Base-by-base conservation (phyloP, 2,329 filamentous ascomycete genomes). In the Fusarium brachygibbosum region DNA sequence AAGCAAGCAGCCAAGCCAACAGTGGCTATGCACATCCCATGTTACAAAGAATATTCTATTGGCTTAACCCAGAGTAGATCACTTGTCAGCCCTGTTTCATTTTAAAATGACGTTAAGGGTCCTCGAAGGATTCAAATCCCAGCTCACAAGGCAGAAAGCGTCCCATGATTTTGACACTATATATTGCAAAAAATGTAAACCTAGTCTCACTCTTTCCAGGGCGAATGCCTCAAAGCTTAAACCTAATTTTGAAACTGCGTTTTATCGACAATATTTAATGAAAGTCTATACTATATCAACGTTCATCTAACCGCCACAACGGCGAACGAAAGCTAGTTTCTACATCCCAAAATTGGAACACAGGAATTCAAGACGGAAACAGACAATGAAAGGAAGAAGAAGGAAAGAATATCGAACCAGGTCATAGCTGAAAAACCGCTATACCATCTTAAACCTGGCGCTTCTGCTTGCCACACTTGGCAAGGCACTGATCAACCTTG, bases 401-500 rank as follows among this genome's bases (percentile, higher is more conserved):
- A 25, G 21, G 11, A 42, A 42, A 16, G 38, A 25, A 10, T 5
- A 29, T 29, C 29, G 29, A 12, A 29, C 29, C 11, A 29, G 3
- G 11, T 6, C 8, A 29, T 29, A 29, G 29, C 29, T 29, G 6
- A 29, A 29, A 29, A 6, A 29, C 11, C 5, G 29, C 29, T 29
- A 29, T 29, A 29, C 11, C 29, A 5, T 9, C 29, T 29, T 45
- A 68, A 52, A 10, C 45, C 32, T 54, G 38, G 10, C 86, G 88
- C 74, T 80, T 84, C 66, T 78, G 75, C 48, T 71, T 74, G 35
- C 72, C 60, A 25, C 73, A 75, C 63, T 73, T 74, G 17, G 61
- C 41, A 28, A 88, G 76, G 74, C 87, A 90, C 63, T 79, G 71
- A 68, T 87, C 83, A 17, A 88, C 81, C 66, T 85, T 85, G 35